Evolutionary conservation across 352 stramenopile genomes (phyloP).

Genomic region (Globisporangium okanoganense): DNA sequence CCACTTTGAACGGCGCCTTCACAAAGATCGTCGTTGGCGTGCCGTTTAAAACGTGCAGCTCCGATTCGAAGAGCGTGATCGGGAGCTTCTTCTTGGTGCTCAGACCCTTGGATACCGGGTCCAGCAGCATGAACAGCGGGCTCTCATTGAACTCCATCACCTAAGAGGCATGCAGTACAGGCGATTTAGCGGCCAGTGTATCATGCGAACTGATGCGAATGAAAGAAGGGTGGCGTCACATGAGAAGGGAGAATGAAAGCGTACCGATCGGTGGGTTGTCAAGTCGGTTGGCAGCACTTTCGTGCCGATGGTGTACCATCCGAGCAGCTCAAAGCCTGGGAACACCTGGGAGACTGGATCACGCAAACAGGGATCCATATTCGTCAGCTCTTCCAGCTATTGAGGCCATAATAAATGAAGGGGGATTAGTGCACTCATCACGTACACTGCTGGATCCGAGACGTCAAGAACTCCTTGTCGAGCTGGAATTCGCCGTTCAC

Average conservation of each 20-base stretch:
- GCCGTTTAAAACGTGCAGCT: constrained; percentile 82
- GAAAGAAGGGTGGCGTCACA: not conserved
- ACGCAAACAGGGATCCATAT: not conserved
- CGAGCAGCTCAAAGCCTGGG: constrained; percentile 82
- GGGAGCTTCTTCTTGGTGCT: constrained; percentile 88
- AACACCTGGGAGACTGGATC: constrained; percentile 77
- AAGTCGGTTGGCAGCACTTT: constrained; percentile 73
- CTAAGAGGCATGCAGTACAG: too few species aligned
- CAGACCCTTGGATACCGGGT: constrained; percentile 52
- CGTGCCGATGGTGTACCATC: constrained; percentile 84
- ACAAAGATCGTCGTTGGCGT: constrained; percentile 89
- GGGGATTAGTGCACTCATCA: not conserved
- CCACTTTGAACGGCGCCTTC: constrained; percentile 83
- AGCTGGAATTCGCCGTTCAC: constrained; percentile 55
- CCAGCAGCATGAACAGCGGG: constrained; percentile 75
- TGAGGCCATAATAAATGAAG: not conserved
- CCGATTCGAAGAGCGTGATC: constrained; percentile 81
- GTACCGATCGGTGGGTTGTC: constrained; percentile 66
- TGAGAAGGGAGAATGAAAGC: constrained; percentile 3
- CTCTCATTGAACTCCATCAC: constrained; percentile 88
- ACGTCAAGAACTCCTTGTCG: constrained; percentile 79
- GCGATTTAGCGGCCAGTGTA: too few species aligned
- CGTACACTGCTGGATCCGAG: constrained; percentile 79
- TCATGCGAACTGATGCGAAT: too few species aligned
- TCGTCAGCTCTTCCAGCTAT: not conserved